Conservation (phyloP, 2,329 filamentous ascomycete genomes). For the Ascosphaera pollenicola region DNA sequence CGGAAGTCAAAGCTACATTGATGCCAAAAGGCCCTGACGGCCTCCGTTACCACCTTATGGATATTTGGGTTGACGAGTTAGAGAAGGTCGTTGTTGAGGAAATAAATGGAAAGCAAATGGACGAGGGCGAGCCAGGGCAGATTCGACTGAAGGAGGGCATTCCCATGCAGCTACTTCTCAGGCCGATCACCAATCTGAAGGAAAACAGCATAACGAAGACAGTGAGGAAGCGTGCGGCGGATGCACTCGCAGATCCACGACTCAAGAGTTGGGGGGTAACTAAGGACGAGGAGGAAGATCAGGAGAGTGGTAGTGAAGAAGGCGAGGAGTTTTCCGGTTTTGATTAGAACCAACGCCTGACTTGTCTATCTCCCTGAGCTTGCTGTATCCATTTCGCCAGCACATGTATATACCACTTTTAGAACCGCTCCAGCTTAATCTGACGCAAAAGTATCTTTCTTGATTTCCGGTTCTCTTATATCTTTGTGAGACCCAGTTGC, state of each 20-base stretch:
- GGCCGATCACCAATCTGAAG: constrained; percentile 22
- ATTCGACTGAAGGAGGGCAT: constrained; percentile 16
- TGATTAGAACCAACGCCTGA: too few relatives aligned
- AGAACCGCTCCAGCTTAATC: too few relatives aligned
- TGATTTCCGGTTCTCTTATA: too few relatives aligned
- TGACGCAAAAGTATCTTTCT: too few relatives aligned
- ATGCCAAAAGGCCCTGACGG: constrained; percentile 52
- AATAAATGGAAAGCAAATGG: constrained; percentile 14
- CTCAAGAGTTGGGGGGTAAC: constrained; percentile 37
- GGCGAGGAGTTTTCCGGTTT: constrained; percentile 32
- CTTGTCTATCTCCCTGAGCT: too few relatives aligned
- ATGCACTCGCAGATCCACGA: constrained; percentile 52
- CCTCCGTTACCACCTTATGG: constrained; percentile 63
- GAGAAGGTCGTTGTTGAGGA: constrained; percentile 41
- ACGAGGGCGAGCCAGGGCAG: constrained; percentile 3
- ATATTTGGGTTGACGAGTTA: constrained; percentile 81
- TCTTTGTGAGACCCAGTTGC: too few relatives aligned
- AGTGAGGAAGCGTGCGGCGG: constrained; percentile 45
- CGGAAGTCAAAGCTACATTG: constrained; percentile 2
- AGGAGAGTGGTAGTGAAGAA: constrained; percentile 22
- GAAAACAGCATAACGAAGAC: constrained; percentile 42
- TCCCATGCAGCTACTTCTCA: constrained; percentile 20
- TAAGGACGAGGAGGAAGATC: constrained; percentile 18
- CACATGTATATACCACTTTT: too few relatives aligned
- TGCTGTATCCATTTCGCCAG: too few relatives aligned